Conservation (phyloP, 2,329 filamentous ascomycete genomes). For the Aureobasidium sp. region DNA sequence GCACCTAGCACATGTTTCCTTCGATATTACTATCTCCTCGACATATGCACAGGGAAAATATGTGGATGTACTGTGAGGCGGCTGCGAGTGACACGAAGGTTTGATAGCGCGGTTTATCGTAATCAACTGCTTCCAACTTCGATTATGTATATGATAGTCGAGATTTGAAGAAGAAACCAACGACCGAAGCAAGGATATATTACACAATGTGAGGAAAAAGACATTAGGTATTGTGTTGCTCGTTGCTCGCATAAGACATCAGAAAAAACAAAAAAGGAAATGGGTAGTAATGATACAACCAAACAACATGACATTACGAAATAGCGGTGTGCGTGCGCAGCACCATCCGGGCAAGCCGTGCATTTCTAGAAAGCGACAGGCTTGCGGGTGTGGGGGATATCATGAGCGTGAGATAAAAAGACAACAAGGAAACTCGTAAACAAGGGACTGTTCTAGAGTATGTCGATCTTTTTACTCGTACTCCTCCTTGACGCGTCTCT, state of each 20-base stretch:
- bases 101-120: background rate
- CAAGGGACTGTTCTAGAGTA: background rate
- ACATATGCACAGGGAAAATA: background rate
- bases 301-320: constrained; percentile 6
- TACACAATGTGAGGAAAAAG: background rate
- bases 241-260: background rate
- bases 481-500: constrained; percentile 63
- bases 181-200: background rate
- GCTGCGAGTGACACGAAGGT: too few species aligned
- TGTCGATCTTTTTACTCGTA: constrained; percentile 44
- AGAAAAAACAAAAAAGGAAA: background rate
- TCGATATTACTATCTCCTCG: too few species aligned
- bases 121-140: background rate
- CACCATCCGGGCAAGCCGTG: background rate
- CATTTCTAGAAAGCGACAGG: background rate
- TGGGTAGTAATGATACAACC: background rate
- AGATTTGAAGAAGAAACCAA: background rate
- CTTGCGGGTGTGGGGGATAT: background rate
- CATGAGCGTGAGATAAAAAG: background rate
- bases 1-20: too few species aligned
- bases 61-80: background rate
- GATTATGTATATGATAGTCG: background rate
- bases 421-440: constrained; percentile 9
- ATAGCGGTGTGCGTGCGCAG: background rate
- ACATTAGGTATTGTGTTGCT: constrained; percentile 12